phyloP scores from a whole-genome alignment of 148 eudicot species.

The Persicaria maculosa region DNA sequence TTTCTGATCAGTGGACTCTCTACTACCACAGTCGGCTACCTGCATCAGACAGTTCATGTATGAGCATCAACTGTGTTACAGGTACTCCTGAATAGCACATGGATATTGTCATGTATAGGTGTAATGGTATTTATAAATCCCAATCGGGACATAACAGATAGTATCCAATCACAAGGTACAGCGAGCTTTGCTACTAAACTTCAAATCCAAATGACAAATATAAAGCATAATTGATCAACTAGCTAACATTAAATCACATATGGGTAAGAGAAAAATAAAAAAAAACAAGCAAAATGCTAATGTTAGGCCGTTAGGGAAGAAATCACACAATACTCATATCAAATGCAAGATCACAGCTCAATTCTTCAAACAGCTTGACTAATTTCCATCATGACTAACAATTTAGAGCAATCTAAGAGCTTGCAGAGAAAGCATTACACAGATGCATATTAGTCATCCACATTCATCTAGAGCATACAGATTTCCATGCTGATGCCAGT shows the following conservation, averaged over 20 bases:
- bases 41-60: conserved; percentile 21
- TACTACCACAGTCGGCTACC: conserved; percentile 76
- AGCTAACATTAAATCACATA: not conserved
- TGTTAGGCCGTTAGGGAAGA: not conserved
- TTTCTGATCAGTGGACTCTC: conserved; percentile 73
- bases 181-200: not conserved
- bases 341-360: not conserved
- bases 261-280: not conserved
- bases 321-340: not conserved
- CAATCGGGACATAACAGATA: not conserved
- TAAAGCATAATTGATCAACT: not conserved
- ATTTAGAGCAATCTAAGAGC: not conserved
- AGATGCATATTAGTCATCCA: not conserved
- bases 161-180: not conserved
- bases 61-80: not conserved
- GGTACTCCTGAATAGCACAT: not conserved
- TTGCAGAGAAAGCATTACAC: not conserved
- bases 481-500: not conserved
- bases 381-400: not conserved
- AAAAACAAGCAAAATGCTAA: not conserved
- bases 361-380: not conserved
- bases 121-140: not conserved
- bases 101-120: not conserved
- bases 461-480: not conserved
- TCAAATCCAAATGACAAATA: not conserved